Percentiles rank a stretch among this genome's conserved stretches.
Evolutionary conservation across 2,329 filamentous ascomycete species (phyloP).

Genomic region (Pestalotiopsis sp.): DNA sequence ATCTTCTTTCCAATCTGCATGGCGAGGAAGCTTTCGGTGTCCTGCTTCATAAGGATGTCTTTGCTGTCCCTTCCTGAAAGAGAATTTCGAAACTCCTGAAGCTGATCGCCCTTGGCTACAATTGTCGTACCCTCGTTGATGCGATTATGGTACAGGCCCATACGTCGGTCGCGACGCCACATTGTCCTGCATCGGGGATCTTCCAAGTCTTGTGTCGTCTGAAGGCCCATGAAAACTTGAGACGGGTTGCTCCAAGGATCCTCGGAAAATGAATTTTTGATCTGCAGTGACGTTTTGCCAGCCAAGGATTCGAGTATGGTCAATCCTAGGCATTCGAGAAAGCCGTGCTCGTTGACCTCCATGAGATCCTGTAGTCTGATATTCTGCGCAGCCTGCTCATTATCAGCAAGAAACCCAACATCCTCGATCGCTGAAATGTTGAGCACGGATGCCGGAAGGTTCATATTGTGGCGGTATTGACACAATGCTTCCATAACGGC

Average conservation of each 20-base stretch:
- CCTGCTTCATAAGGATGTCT: background rate
- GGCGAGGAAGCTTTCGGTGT: background rate
- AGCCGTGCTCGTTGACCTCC: background rate
- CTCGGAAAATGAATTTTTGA: background rate
- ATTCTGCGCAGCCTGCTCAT: background rate
- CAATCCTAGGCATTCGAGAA: background rate
- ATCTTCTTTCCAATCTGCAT: background rate
- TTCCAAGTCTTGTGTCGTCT: slow-evolving; percentile 21
- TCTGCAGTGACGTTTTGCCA: background rate
- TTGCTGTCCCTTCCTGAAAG: background rate
- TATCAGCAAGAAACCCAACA: slow-evolving; percentile 11
- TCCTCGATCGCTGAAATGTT: slow-evolving; percentile 13
- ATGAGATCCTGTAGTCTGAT: background rate
- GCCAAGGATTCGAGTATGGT: background rate
- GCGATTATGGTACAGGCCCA: slow-evolving; percentile 29
- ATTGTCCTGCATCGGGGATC: slow-evolving; percentile 25
- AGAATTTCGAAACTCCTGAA: background rate
- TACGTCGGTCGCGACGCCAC: slow-evolving; percentile 30
- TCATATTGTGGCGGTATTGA: slow-evolving; percentile 12
- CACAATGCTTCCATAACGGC: slow-evolving; percentile 27
- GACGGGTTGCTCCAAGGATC: slow-evolving; percentile 17
- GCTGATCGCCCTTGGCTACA: background rate
- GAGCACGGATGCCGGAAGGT: slow-evolving; percentile 10
- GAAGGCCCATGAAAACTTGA: slow-evolving; percentile 25
- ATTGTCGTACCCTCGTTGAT: background rate